A percentile compares a stretch with the other conserved stretches of the same genome.
These are phyloP conservation scores for Penicillium polonicum DNA, from an alignment of 2,329 filamentous ascomycete species.

Conservation along the genomic window DNA sequence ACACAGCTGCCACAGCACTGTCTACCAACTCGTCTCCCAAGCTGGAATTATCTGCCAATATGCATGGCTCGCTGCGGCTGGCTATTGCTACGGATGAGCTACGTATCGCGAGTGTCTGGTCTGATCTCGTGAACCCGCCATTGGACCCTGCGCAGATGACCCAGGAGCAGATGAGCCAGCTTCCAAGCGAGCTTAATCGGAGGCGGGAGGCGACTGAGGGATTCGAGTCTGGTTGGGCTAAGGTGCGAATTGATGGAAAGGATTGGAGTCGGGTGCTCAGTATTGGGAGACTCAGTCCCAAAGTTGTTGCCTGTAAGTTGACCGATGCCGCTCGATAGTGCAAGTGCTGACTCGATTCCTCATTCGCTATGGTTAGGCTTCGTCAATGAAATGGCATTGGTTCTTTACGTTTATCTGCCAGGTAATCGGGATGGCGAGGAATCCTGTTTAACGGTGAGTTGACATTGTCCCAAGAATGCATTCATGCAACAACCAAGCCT, in stretches of 20 bases:
- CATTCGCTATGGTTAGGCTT: constrained; percentile 33
- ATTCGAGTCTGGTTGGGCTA: constrained; percentile 81
- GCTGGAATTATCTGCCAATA: constrained; percentile 86
- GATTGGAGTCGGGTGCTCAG: constrained; percentile 96
- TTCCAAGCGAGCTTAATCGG: constrained; percentile 74
- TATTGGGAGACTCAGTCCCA: constrained; percentile 81
- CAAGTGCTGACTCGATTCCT: not conserved
- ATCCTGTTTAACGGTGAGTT: constrained; percentile 47
- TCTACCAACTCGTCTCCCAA: constrained; percentile 52
- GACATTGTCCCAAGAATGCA: not conserved
- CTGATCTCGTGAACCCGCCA: constrained; percentile 79
- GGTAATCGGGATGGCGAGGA: constrained; percentile 44
- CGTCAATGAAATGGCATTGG: constrained; percentile 46
- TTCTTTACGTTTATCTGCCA: constrained; percentile 49
- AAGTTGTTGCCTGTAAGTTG: constrained; percentile 80
- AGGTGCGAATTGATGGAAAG: constrained; percentile 83
- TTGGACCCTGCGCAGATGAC: constrained; percentile 76
- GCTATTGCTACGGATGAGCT: constrained; percentile 80
- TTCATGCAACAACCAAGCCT: not conserved
- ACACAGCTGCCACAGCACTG: constrained; percentile 34
- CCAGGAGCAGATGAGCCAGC: constrained; percentile 64
- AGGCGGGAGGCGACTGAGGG: constrained; percentile 66
- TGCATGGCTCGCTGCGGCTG: constrained; percentile 82
- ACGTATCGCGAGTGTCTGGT: constrained; percentile 83
- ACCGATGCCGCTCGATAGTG: not conserved